These are phyloP conservation scores for Schwanniomyces vanrijiae DNA, from an alignment of 805 yeast species.

Conservation along the genomic window DNA sequence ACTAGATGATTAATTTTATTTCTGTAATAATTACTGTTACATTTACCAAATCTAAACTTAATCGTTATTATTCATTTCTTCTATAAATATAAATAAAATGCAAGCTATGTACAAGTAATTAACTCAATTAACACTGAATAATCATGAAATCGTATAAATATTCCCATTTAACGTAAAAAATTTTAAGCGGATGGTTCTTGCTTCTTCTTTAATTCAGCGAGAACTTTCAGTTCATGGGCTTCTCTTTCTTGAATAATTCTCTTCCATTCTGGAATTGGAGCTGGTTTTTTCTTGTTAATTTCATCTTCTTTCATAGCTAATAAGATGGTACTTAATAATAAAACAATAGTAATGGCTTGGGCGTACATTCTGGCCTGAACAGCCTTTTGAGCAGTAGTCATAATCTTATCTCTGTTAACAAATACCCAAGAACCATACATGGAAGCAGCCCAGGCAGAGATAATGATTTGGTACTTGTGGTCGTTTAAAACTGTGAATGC, in stretches of 20 bases:
- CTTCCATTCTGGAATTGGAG: constrained; percentile 34
- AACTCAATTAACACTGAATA: background rate
- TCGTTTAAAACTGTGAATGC: constrained; percentile 24
- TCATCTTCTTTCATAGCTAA: constrained; percentile 60
- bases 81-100: background rate
- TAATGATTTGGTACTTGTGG: constrained; percentile 37
- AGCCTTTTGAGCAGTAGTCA: constrained; percentile 76
- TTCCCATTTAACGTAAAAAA: background rate
- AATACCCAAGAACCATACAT: constrained; percentile 68
- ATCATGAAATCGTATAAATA: background rate
- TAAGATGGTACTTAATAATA: constrained; percentile 68
- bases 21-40: too few species aligned
- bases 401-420: constrained; percentile 70
- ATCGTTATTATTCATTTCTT: background rate
- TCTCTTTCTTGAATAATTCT: constrained; percentile 25
- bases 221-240: constrained; percentile 15
- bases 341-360: constrained; percentile 73
- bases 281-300: constrained; percentile 34
- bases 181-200: background rate
- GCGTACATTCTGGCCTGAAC: constrained; percentile 93
- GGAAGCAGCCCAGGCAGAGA: constrained; percentile 41
- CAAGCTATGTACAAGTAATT: background rate
- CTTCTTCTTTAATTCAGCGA: constrained; percentile 6
- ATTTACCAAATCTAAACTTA: too few species aligned
- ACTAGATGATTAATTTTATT: too few species aligned